Evolutionary conservation across 2,329 filamentous ascomycete species (phyloP).

Genomic region (Fusarium siculi): DNA sequence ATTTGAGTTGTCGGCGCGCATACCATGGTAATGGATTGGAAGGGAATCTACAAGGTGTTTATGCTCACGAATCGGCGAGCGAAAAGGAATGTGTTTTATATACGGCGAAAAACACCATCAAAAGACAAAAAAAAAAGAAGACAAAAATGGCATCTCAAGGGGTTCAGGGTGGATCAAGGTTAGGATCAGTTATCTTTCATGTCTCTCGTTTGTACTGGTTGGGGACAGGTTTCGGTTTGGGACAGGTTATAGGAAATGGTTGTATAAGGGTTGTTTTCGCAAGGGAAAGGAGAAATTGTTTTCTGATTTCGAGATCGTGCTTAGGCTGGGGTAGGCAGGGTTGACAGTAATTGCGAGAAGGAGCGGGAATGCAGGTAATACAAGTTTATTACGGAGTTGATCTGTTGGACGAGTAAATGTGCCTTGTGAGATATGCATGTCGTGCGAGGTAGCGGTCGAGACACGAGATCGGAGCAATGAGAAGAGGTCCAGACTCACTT

Average conservation of each 20-base stretch:
- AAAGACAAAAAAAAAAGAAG: constrained; percentile 3
- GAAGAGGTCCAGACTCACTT: not conserved
- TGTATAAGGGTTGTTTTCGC: constrained; percentile 34
- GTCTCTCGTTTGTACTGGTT: constrained; percentile 36
- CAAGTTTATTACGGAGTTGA: constrained; percentile 24
- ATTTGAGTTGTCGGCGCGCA: constrained; percentile 38
- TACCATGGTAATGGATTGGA: constrained; percentile 29
- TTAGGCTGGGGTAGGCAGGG: not conserved
- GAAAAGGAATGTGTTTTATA: constrained; percentile 34
- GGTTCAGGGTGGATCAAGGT: constrained; percentile 32
- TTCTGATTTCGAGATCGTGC: constrained; percentile 22
- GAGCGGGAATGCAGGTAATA: constrained; percentile 20
- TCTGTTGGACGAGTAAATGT: not conserved
- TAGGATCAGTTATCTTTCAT: constrained; percentile 19
- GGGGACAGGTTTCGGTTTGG: constrained; percentile 30
- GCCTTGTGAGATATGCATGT: constrained; percentile 1
- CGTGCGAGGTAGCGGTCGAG: not conserved
- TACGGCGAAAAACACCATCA: constrained; percentile 29
- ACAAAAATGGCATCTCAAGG: constrained; percentile 38
- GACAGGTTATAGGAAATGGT: constrained; percentile 30
- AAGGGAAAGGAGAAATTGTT: constrained; percentile 40
- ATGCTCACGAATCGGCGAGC: constrained; percentile 22
- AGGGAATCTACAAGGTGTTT: constrained; percentile 22
- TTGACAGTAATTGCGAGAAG: constrained; percentile 22
- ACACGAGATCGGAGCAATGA: not conserved